A percentile compares a stretch with the other conserved stretches of the same genome.
Evolutionary conservation across 2,329 filamentous ascomycete genomes (phyloP).

Genomic region (Colletotrichum orbiculare): DNA sequence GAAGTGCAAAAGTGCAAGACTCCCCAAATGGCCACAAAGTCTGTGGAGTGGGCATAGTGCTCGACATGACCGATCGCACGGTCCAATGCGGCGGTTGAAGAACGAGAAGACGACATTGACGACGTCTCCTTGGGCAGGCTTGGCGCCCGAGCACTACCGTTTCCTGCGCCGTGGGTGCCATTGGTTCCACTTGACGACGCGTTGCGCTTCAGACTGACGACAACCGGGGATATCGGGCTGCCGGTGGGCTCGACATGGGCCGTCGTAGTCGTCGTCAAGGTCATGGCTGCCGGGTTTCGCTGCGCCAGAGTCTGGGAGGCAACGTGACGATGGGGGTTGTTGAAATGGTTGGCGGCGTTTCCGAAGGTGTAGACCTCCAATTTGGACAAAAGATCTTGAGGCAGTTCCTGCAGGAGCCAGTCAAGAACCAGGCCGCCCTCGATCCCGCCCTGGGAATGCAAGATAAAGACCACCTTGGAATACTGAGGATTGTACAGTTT

Average conservation of each 20-base stretch:
- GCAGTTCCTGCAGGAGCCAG: slow-evolving; percentile 79
- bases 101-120: slow-evolving; percentile 47
- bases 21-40: slow-evolving; percentile 81
- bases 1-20: slow-evolving; percentile 70
- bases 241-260: slow-evolving; percentile 1
- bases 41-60: slow-evolving; percentile 80
- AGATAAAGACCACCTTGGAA: slow-evolving; percentile 77
- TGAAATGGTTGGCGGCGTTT: slow-evolving; percentile 84
- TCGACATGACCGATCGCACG: slow-evolving; percentile 77
- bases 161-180: not conserved
- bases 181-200: not conserved
- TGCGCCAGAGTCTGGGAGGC: slow-evolving; percentile 56
- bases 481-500: slow-evolving; percentile 71
- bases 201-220: too few relatives aligned
- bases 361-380: slow-evolving; percentile 85
- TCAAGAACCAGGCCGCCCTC: slow-evolving; percentile 79
- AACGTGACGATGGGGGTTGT: slow-evolving; percentile 66
- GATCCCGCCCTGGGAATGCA: slow-evolving; percentile 83
- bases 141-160: slow-evolving; percentile 3
- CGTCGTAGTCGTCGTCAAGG: slow-evolving; percentile 29
- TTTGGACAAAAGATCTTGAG: slow-evolving; percentile 72
- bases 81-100: slow-evolving; percentile 52
- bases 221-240: slow-evolving; percentile 31
- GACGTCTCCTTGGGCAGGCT: slow-evolving; percentile 41
- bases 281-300: slow-evolving; percentile 41